These are phyloP conservation scores for Seiridium unicorne DNA, from an alignment of 2,329 filamentous ascomycete genomes.

Conservation along the genomic window DNA sequence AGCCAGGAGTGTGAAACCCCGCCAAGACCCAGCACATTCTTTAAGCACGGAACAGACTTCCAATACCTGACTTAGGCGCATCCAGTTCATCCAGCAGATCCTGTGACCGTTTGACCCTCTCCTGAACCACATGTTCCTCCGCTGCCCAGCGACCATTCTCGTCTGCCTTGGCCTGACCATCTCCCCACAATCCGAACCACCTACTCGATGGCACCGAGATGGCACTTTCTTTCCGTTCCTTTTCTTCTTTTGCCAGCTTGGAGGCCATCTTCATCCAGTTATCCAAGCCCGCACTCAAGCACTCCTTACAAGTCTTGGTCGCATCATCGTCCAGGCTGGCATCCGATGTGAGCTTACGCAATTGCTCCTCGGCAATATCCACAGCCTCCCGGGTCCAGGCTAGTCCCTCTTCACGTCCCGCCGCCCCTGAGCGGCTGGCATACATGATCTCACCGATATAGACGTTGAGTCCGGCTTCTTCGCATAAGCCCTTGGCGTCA, in stretches of 20 bases:
- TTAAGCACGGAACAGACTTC: constrained; percentile 40
- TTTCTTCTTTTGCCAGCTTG: constrained; percentile 56
- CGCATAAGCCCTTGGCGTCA: constrained; percentile 66
- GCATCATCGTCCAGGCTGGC: constrained; percentile 13
- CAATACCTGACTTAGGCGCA: constrained; percentile 31
- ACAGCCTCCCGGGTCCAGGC: constrained; percentile 90
- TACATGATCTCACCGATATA: constrained; percentile 95
- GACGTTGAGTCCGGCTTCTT: constrained; percentile 81
- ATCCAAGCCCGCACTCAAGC: constrained; percentile 70
- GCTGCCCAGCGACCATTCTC: constrained; percentile 51
- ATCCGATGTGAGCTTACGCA: constrained; percentile 38
- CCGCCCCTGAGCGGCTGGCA: constrained; percentile 45
- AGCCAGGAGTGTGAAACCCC: no score
- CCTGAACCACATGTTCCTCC: constrained; percentile 53
- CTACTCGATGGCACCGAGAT: constrained; percentile 18
- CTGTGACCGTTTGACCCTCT: constrained; percentile 48
- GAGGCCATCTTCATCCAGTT: constrained; percentile 85
- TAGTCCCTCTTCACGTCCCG: constrained; percentile 65
- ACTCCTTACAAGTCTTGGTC: constrained; percentile 68
- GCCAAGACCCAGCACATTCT: background rate
- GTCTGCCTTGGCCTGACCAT: constrained; percentile 23
- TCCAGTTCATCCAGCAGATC: constrained; percentile 51
- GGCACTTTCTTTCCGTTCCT: constrained; percentile 29
- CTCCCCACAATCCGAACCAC: constrained; percentile 42
- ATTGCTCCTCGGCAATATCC: constrained; percentile 71